Evolutionary conservation across 805 yeast species (phyloP).

Genomic region (Monosporozyma solicola): DNA sequence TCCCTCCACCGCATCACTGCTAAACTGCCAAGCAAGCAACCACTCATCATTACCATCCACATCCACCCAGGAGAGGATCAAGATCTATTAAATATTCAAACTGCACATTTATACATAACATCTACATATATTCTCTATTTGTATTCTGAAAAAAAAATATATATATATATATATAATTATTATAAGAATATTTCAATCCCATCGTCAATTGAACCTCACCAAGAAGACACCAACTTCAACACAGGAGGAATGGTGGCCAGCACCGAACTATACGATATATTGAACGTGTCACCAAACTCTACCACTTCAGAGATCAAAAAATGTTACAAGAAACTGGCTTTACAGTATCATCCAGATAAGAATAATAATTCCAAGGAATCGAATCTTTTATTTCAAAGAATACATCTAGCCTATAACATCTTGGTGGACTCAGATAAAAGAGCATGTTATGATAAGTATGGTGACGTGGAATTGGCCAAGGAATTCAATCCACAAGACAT

Average conservation of each 20-base stretch:
- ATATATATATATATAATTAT: too few species aligned
- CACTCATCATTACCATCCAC: background rate
- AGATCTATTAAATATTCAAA: background rate
- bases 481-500: constrained; percentile 2
- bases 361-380: constrained; percentile 80
- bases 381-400: constrained; percentile 65
- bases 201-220: too few species aligned
- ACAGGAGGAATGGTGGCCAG: constrained; percentile 1
- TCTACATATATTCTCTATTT: background rate
- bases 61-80: background rate
- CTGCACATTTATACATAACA: background rate
- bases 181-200: background rate
- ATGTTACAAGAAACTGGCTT: constrained; percentile 78
- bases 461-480: constrained; percentile 18
- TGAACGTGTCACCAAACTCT: constrained; percentile 61
- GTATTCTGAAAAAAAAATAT: too few species aligned
- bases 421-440: constrained; percentile 85
- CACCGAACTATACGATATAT: constrained; percentile 52
- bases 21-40: background rate
- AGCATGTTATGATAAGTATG: constrained; percentile 80
- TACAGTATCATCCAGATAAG: constrained; percentile 84
- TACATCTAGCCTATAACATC: constrained; percentile 87
- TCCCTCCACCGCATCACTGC: background rate
- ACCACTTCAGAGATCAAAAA: constrained; percentile 64
- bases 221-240: background rate